Evolutionary conservation across 1,284 basidiomycete genomes (phyloP), one percentile per base, ranked within the genome.

Genomic region (Volvariella surrecta): DNA sequence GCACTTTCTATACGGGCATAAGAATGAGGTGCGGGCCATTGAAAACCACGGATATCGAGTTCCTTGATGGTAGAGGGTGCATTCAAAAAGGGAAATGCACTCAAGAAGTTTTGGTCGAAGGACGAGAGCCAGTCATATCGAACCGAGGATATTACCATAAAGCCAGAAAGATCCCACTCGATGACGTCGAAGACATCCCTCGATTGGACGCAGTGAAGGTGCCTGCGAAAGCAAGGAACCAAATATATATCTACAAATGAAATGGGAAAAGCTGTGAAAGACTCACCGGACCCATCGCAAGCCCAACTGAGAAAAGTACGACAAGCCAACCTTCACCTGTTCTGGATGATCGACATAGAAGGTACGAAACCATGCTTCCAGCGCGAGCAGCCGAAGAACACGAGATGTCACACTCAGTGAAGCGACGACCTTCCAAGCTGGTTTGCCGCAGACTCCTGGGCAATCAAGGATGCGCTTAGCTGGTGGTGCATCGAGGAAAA

Each of bases 21-120:
- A 22, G 54, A 43, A 22, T 56, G 45, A 3, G 62, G 62, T n/a
- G 60, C 59, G 20, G 59, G 60, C 54, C 60, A 61, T 40, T 46
- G 47, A 4, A 61, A 47, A 13, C 58, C 60, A 9, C 60, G 53
- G 32, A 64, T 51, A 40, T 64, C 60, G 13, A 62, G 48, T 28
- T 59, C 54, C 28, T 40, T 46, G 17, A 62, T 48, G 0, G 43
- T 41, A 6, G 54, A 50, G n/a, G 57, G 39, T n/a, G 52, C 48
- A 35, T 58, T 48, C 8, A 44, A 47, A 46, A 60, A 57, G 4
- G 56, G 58, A 34, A 54, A 49, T 40, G 41, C 44, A 21, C 50
- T 47, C 16, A 46, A 40, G 28, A 42, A 40, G n/a, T 51, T 44
- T 2, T 46, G 46, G 3, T 51, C 47, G 15, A 40, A 37, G 37